phyloP scores from a whole-genome alignment of 2,329 filamentous ascomycete species.

The Periconia macrospinosa region DNA sequence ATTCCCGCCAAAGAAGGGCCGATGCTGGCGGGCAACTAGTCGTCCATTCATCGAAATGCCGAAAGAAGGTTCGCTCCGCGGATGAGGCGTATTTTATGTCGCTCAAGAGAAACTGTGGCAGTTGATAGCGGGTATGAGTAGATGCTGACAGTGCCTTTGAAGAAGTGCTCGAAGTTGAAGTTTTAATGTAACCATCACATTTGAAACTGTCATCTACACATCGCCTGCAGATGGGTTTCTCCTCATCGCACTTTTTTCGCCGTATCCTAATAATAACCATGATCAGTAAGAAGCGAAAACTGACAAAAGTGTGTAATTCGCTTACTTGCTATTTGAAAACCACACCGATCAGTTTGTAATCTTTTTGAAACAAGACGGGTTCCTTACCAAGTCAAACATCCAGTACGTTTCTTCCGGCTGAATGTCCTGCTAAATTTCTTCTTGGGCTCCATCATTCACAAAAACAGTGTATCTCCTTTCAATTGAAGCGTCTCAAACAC shows the following conservation, averaged over 20 bases:
- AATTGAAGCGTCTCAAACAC: too few species aligned
- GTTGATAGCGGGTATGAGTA: neutral
- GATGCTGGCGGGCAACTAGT: neutral
- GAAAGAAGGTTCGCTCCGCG: neutral
- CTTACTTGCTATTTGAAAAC: neutral
- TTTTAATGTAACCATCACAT: slow-evolving; percentile 10
- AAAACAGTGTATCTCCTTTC: too few species aligned
- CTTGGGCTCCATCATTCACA: neutral
- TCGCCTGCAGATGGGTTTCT: slow-evolving; percentile 12
- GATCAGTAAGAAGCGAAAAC: neutral
- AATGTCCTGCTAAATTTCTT: neutral
- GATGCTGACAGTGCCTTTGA: neutral
- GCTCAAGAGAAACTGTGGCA: neutral
- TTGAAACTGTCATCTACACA: slow-evolving; percentile 8
- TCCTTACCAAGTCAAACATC: slow-evolving; percentile 11
- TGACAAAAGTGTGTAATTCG: neutral
- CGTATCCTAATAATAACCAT: slow-evolving; percentile 2
- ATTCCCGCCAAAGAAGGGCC: neutral
- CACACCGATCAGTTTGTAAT: neutral
- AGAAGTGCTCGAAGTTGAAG: neutral
- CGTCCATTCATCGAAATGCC: neutral
- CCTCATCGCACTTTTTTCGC: slow-evolving; percentile 14
- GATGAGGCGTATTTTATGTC: neutral
- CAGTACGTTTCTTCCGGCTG: slow-evolving; percentile 8
- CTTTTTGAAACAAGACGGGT: neutral